A percentile compares a stretch with the other conserved stretches of the same genome.
These are phyloP conservation scores for Sapria himalayana DNA, from an alignment of 345 rosid species.

Conservation along the genomic window DNA sequence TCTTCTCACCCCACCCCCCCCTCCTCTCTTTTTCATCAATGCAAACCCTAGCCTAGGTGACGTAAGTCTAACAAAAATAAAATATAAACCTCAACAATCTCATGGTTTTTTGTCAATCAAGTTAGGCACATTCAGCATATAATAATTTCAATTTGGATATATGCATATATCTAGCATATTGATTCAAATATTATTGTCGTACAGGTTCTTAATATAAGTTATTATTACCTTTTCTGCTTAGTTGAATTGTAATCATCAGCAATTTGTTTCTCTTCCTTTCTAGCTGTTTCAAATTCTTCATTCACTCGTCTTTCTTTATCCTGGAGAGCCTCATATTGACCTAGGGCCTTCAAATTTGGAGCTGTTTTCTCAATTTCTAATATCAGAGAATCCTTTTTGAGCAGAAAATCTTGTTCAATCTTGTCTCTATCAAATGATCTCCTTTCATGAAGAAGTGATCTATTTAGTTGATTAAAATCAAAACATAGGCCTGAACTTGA, in stretches of 20 bases:
- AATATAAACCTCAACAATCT: no score
- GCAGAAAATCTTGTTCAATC: slow-evolving; percentile 50
- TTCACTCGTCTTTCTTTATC: slow-evolving; percentile 62
- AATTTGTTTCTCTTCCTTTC: slow-evolving; percentile 70
- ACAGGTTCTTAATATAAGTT: no score
- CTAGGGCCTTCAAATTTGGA: slow-evolving; percentile 88
- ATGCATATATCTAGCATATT: no score
- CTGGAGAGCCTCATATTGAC: slow-evolving; percentile 66
- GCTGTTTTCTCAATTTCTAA: slow-evolving; percentile 83
- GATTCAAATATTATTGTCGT: no score
- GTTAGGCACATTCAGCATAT: no score
- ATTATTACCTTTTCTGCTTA: slow-evolving; percentile 59
- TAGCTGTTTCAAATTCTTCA: slow-evolving; percentile 72
- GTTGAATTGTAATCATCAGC: slow-evolving; percentile 61
- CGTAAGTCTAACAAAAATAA: no score
- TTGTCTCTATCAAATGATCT: slow-evolving; percentile 65
- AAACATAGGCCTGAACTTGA: slow-evolving; percentile 28
- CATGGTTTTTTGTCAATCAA: no score
- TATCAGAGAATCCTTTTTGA: slow-evolving; percentile 43
- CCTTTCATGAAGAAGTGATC: slow-evolving; percentile 54
- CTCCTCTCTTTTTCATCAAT: no score
- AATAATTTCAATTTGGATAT: no score
- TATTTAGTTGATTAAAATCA: slow-evolving; percentile 65
- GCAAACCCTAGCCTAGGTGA: no score
- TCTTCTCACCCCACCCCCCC: no score